Conservation (phyloP, 768 basidiomycete species). For the Russula sp. region DNA sequence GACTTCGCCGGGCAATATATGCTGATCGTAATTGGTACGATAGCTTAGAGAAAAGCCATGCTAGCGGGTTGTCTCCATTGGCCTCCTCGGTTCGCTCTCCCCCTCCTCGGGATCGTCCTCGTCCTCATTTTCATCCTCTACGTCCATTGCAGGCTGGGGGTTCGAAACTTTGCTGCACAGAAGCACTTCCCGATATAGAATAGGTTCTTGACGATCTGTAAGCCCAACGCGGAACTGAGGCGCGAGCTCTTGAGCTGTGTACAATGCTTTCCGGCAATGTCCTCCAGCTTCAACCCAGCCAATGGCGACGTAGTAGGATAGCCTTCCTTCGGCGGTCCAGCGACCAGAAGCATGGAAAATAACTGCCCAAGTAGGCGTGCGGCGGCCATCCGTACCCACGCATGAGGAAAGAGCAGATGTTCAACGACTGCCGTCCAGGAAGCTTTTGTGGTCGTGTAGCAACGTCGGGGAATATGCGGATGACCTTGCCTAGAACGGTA, state of each 20-base stretch:
- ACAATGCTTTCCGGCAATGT: slow-evolving; percentile 12
- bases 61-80: slow-evolving; percentile 51
- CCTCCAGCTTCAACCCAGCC: slow-evolving; percentile 4
- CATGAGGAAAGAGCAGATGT: slow-evolving; percentile 84
- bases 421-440: slow-evolving; percentile 61
- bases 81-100: slow-evolving; percentile 15
- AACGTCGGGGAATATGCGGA: slow-evolving; percentile 54
- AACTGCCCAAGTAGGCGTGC: slow-evolving; percentile 72
- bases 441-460: slow-evolving; percentile 47
- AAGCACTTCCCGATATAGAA: slow-evolving; percentile 92
- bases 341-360: slow-evolving; percentile 53
- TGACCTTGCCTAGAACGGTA: slow-evolving; percentile 58
- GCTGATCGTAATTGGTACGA: slow-evolving; percentile 83
- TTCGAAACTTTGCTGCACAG: slow-evolving; percentile 41
- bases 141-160: slow-evolving; percentile 33
- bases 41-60: slow-evolving; percentile 93
- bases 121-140: slow-evolving; percentile 34
- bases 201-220: slow-evolving; percentile 90
- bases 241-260: slow-evolving; percentile 79
- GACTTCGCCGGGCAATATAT: slow-evolving; percentile 65
- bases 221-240: slow-evolving; percentile 63
- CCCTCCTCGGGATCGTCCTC: slow-evolving; percentile 22
- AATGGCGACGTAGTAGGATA: slow-evolving; percentile 31
- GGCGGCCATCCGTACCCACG: slow-evolving; percentile 87
- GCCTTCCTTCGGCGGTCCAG: slow-evolving; percentile 36